phyloP scores from a whole-genome alignment of 129 eudicot genomes.

The Deinandra increscens region DNA sequence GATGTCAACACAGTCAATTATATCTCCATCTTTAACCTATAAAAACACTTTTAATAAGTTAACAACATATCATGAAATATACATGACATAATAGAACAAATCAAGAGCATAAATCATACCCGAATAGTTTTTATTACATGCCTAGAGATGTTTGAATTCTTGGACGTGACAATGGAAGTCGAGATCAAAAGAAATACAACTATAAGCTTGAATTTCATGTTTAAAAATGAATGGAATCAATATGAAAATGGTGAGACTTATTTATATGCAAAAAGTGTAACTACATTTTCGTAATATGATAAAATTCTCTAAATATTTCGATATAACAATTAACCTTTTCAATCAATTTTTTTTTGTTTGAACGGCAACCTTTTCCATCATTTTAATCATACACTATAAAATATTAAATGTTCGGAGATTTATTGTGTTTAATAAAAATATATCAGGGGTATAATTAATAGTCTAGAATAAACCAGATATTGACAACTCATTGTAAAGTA shows the following conservation, averaged over 20 bases:
- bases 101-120: background rate
- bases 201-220: slow-evolving; percentile 24
- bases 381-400: no score
- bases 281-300: background rate
- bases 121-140: slow-evolving; percentile 19
- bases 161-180: slow-evolving; percentile 21
- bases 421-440: no score
- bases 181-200: slow-evolving; percentile 9
- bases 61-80: background rate
- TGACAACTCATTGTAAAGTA: no score
- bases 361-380: no score
- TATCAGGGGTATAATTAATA: no score
- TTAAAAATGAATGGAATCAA: background rate
- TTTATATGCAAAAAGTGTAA: background rate
- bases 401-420: no score
- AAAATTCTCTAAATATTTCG: background rate
- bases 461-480: no score
- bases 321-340: background rate
- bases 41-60: background rate
- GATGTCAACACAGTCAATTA: slow-evolving; percentile 51
- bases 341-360: no score
- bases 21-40: slow-evolving; percentile 60
- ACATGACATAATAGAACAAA: no score
- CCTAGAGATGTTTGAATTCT: background rate
- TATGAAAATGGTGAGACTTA: background rate